phyloP scores from a whole-genome alignment of 257 asterid genomes.

The Solanum chaucha region DNA sequence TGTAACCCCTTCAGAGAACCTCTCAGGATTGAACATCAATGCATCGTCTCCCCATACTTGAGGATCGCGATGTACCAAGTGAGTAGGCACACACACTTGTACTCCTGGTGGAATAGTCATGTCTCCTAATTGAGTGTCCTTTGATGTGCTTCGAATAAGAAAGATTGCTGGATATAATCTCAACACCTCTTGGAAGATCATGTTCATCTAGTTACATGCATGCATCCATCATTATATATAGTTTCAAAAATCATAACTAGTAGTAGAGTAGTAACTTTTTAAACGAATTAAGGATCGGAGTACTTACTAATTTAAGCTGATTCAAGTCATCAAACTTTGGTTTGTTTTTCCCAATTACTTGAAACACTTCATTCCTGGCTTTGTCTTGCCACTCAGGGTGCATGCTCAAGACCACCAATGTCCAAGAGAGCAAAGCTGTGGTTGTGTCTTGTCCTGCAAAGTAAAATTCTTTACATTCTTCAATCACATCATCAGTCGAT shows the following conservation, averaged over 20 bases:
- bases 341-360: constrained; percentile 5
- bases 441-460: constrained; percentile 21
- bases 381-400: constrained; percentile 19
- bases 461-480: constrained; percentile 16
- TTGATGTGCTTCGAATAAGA: background rate
- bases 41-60: background rate
- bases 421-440: constrained; percentile 18
- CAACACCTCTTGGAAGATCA: constrained; percentile 4
- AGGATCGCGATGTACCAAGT: background rate
- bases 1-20: background rate
- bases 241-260: too few relatives aligned
- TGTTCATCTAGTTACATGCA: background rate
- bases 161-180: background rate
- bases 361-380: constrained; percentile 14
- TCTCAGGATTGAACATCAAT: background rate
- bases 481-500: constrained; percentile 7
- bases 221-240: too few relatives aligned
- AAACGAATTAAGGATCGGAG: too few relatives aligned
- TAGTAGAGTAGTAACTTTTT: too few relatives aligned
- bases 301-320: constrained; percentile 11
- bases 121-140: background rate
- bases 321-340: constrained; percentile 4
- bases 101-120: background rate
- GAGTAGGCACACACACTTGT: background rate
- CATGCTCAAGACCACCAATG: constrained; percentile 7